phyloP scores from a whole-genome alignment of 352 stramenopile genomes.

The Thalassiosira exigua region DNA sequence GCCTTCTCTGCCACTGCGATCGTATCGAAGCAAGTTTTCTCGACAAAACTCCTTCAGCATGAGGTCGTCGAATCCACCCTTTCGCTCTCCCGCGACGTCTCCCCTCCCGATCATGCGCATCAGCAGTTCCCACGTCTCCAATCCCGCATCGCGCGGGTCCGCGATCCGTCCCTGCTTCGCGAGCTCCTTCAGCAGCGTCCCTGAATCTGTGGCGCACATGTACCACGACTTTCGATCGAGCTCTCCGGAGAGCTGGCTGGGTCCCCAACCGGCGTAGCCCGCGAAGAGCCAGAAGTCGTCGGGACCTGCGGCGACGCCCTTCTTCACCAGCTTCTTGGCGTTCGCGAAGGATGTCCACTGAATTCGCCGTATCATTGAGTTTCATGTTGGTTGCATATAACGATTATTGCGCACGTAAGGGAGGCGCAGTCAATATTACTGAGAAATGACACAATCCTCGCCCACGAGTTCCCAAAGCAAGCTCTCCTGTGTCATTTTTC shows the following conservation, averaged over 20 bases:
- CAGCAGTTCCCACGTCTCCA: slow-evolving; percentile 50
- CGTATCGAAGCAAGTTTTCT: slow-evolving; percentile 48
- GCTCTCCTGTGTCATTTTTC: too few species aligned
- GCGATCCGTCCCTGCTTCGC: slow-evolving; percentile 7
- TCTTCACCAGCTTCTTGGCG: too few species aligned
- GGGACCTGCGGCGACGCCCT: too few species aligned
- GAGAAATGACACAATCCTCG: too few species aligned
- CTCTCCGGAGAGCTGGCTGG: slow-evolving; percentile 66
- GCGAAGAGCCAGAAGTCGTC: slow-evolving; percentile 65
- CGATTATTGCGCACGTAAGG: too few species aligned
- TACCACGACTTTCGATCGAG: slow-evolving; percentile 66
- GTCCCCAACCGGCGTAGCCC: slow-evolving; percentile 73
- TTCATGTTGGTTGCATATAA: too few species aligned
- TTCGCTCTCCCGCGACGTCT: slow-evolving; percentile 9
- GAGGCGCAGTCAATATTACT: too few species aligned
- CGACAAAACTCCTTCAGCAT: slow-evolving; percentile 68
- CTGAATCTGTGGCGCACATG: slow-evolving; percentile 53
- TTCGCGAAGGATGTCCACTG: too few species aligned
- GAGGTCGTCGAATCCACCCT: slow-evolving; percentile 62
- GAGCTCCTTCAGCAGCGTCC: slow-evolving; percentile 52
- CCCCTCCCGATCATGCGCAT: slow-evolving; percentile 57
- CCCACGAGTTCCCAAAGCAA: too few species aligned
- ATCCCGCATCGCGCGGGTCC: slow-evolving; percentile 42
- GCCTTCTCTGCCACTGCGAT: slow-evolving; percentile 12
- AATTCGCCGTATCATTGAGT: too few species aligned